Conservation (phyloP, 2,329 filamentous ascomycete genomes). For the Cladosporium colombiae region DNA sequence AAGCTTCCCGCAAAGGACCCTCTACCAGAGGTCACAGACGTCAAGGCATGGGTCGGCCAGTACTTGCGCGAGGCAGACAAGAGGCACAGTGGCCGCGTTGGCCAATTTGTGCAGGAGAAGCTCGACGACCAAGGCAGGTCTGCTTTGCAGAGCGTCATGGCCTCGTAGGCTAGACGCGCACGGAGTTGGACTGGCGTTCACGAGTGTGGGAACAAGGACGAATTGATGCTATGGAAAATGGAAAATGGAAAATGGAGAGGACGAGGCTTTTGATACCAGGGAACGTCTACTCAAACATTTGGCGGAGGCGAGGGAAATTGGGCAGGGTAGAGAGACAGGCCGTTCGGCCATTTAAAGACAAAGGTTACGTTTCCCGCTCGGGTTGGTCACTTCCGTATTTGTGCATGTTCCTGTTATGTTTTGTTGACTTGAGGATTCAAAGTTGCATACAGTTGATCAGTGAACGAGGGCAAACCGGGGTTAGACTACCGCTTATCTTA, state of each 20-base stretch:
- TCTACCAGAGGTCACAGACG: conserved; percentile 80
- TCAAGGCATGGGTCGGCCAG: conserved; percentile 78
- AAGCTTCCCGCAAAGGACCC: conserved; percentile 73
- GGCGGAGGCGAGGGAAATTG: not conserved
- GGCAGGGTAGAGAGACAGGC: not conserved
- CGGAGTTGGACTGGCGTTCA: not conserved
- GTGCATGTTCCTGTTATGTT: not conserved
- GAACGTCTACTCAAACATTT: conserved; percentile 1
- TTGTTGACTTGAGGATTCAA: not conserved
- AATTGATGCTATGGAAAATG: conserved; percentile 1
- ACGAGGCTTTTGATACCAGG: conserved; percentile 12
- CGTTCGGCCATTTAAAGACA: conserved; percentile 11
- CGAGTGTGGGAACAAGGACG: not conserved
- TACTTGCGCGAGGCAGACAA: conserved; percentile 77
- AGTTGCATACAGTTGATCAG: too few species aligned
- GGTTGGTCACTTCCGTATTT: not conserved
- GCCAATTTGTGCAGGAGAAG: conserved; percentile 69
- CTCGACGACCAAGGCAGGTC: conserved; percentile 50
- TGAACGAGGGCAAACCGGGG: too few species aligned
- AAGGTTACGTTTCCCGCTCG: not conserved
- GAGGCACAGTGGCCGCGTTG: conserved; percentile 70
- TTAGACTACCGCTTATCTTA: not conserved
- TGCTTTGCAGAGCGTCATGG: conserved; percentile 43
- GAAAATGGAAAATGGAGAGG: not conserved
- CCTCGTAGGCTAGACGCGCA: conserved; percentile 24